Base-by-base conservation (phyloP, 176 grass and related monocot genomes). In the Phoenix dactylifera region DNA sequence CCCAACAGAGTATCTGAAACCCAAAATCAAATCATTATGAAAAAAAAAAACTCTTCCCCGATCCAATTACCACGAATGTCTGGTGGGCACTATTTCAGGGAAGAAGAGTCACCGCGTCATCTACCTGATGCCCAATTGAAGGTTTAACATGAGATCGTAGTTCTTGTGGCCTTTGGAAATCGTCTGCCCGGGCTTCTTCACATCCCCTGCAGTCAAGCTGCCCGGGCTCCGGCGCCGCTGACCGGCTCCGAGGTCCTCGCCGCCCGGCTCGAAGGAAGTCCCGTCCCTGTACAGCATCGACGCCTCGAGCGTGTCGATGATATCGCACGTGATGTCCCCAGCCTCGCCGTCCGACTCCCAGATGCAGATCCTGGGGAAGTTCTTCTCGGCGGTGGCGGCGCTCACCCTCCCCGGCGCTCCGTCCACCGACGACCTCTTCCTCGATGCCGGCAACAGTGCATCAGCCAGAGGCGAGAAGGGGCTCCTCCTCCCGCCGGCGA, bases 131-230 rank as follows among this genome's bases (percentile, higher is more conserved):
- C 91, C 91, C 68, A 96, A 65, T 63, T 96, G 91, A 69, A 96
- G 77, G 71, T 90, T 88, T 22, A 86, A 69, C 91, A 96, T 96
- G 44, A 96, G 82, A 53, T 96, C 91, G 65, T 96, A 96, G 67
- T 90, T 96, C 74, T 90, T 96, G 51, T 96, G 91, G 7, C 91
- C 91, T 61, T 90, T 96, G 83, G 82, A 85, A 76, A 96, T 90
- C 44, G 87, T 96, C 65, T 96, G 86, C 26, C 91, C 91, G 0
- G 83, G 91, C 60, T 88, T 85, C 65, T 89, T 95, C 3, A 51
- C 63, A 69, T 95, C 86, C 0, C 79, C 75, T 19, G 82, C 80
- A 2, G 76, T 52, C 51, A 63, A 22, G 19, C 60, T 57, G 48
- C 61, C 66, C 4, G 61, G n/a, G 30, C 22, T 83, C 52, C 55